Percentiles rank a stretch among this genome's conserved stretches.
Evolutionary conservation across 495 filamentous ascomycete species (phyloP).

Genomic region (Margaritispora aquatica): DNA sequence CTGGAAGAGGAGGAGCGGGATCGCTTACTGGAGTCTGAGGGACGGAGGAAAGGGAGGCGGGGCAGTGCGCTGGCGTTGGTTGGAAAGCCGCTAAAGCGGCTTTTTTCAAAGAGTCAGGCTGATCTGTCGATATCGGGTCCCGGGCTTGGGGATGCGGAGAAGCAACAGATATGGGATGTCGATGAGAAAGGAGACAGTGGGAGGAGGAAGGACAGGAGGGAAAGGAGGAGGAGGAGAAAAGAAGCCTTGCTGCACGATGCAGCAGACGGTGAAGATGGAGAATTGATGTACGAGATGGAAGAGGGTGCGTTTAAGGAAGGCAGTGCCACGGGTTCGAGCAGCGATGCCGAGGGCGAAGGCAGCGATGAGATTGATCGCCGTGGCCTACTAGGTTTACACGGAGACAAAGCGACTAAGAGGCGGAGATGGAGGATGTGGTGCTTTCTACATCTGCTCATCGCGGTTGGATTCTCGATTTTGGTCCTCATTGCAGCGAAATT

Average conservation of each 20-base stretch:
- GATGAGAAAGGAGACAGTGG: no score
- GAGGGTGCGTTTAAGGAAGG: constrained; percentile 69
- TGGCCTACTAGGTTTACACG: constrained; percentile 35
- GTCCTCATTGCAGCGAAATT: constrained; percentile 44
- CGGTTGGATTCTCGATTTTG: constrained; percentile 43
- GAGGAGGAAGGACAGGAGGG: constrained; percentile 27
- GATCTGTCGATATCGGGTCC: constrained; percentile 7
- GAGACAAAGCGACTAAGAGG: constrained; percentile 36
- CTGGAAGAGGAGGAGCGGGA: constrained; percentile 87
- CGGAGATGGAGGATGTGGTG: constrained; percentile 43
- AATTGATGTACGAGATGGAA: constrained; percentile 86
- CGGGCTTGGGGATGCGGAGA: no score
- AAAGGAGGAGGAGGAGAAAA: constrained; percentile 37
- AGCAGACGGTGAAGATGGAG: constrained; percentile 57
- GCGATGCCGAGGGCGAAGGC: constrained; percentile 40
- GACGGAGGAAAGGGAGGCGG: constrained; percentile 35
- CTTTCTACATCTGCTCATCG: constrained; percentile 46
- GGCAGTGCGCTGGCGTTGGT: constrained; percentile 17
- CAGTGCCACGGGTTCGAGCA: constrained; percentile 44
- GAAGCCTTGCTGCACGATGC: constrained; percentile 41
- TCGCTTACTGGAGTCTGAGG: constrained; percentile 57
- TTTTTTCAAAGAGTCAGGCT: constrained; percentile 27
- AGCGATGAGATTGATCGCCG: constrained; percentile 47
- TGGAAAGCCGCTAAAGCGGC: constrained; percentile 32
- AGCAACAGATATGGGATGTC: no score